Evolutionary conservation across 495 filamentous ascomycete genomes (phyloP), one percentile per base, ranked within the genome.

Genomic region (Podospora conica): DNA sequence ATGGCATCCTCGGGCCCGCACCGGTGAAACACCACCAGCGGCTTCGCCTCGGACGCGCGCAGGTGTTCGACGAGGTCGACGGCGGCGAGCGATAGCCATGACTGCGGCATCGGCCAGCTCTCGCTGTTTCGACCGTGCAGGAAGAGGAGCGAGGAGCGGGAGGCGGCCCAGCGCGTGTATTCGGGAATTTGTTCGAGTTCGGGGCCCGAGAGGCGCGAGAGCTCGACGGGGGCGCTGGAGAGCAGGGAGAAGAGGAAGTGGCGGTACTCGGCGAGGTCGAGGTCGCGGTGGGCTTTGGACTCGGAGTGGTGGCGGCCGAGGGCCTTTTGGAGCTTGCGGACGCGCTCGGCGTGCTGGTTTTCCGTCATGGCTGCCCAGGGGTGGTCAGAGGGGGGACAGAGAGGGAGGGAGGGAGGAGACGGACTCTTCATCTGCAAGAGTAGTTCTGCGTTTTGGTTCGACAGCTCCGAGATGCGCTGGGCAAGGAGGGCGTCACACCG

Each of bases 11-110:
- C n/a, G 9, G 63, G 63, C 10, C 25, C 29, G 55, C 63, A 64
- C 28, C 29, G 31, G 11, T 64, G 25, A 25, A 33, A 58, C 33
- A 28, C 55, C 21, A 64, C 63, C 27, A 48, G 12, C n/a, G 10
- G n/a, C 3, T 21, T 31, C 12, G 9, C 29, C 3, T 7, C 11
- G n/a, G 28, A 1, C 6, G 18, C 20, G 7, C 40, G 54, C 8
- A 64, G n/a, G 21, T 57, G 24, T 2, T n/a, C 21, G 12, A 64
- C 31, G 11, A 64, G 22, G 21, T 64, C 63, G 28, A 58, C 54
- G 1, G 23, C 55, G 21, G 63, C 63, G 9, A 64, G 28, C 12
- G 63, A 64, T 3, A 64, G 63, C 63, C 63, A 64, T 9, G 63
- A 64, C 63, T 64, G 63, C 29, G 29, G 27, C 53, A 48, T 40